Evolutionary conservation across 768 basidiomycete species (phyloP), one percentile per base, ranked within the genome.

Genomic region (Pisolithus microcarpus): DNA sequence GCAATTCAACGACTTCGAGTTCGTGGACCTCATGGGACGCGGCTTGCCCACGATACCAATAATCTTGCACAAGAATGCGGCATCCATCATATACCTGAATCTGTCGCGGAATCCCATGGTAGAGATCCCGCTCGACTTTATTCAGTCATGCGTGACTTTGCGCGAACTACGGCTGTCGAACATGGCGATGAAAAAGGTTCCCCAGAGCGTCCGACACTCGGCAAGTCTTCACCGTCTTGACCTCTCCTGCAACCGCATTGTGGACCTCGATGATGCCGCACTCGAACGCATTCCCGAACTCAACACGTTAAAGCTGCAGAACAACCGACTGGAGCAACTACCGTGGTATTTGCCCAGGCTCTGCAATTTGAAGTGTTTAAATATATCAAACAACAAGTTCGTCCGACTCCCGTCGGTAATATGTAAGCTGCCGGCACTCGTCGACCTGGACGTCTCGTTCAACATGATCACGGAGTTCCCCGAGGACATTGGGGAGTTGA

Each of bases 311-410:
- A 80, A 78, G 56, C 73, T 91, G 36, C 88, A 93, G 67, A 97
- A 97, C 68, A 99, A 99, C 65, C 81, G 91, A 42, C 78, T 99
- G 62, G 85, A 91, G 56, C 81, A 77, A 48, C 77, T 98, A 0
- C 94, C 95, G 0, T 83, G 81, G 74, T 85, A 88, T 60, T 93
- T 98, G 54, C 82, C 84, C 2, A 78, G 85, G 8, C 71, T 97
- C 54, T 75, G 78, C 38, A 67, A 72, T 40, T 79, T 98, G 49
- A 80, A 78, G 45, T 80, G 81, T 23, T 78, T 98, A 56, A 95
- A 96, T 69, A 85, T 98, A 52, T 95, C 93, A 49, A 97, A 97
- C 69, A 99, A 98, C 75, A 90, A 91, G 64, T 92, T 97, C 65
- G 77, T 77, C 26, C 62, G 61, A 7, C 75, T 98, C 46, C 95